Base-by-base conservation (phyloP, 2,329 filamentous ascomycete species). In the Colletotrichum abscissum region DNA sequence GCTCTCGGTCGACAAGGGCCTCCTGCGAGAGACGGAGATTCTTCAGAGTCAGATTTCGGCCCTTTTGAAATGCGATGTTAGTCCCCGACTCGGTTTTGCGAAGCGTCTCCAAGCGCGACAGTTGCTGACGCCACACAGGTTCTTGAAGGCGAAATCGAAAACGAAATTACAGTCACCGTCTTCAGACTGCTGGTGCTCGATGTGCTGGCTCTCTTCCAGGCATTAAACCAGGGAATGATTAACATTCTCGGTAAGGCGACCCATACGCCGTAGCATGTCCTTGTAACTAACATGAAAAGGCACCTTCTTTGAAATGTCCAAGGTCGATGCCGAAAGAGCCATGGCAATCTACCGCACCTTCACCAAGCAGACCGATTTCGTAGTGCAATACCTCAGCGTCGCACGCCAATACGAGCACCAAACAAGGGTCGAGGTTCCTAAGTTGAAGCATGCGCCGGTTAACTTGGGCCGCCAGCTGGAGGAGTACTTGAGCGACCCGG, bases 221-320 rank as follows among this genome's bases (percentile, higher is more conserved):
- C 97, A 59, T 93, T 98, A 84, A 99, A 99, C 80, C 95, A 98
- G 84, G 97, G 94, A 62, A 94, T 98, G 80, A 99, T 99, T 84
- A 98, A 97, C 82, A 95, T 99, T 73, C 86, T 99, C 70, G 95
- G 96, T 97, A 86, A 76, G 91, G 80, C 65, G 55, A 57, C 2
- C 16, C 72, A 74, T 74, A 74, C 72, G 74, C 3, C 26, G 42
- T 28, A 6, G 69, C 69, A 49, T 42, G 30, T 57, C 1, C 16
- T 6, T 56, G 46, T 26, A 24, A 22, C 60, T 69, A 33, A 75
- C 73, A 72, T 67, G 46, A 28, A 38, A 75, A 97, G 95, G 97
- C 78, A 94, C 97, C 83, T 99, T 98, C 83, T 99, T 99, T 79
- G 97, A 99, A 85, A 96, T 99, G 93, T 98, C 97, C 63, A 94